phyloP scores from a whole-genome alignment of 2,329 filamentous ascomycete genomes.

The Cladobotryum mycophilum region DNA sequence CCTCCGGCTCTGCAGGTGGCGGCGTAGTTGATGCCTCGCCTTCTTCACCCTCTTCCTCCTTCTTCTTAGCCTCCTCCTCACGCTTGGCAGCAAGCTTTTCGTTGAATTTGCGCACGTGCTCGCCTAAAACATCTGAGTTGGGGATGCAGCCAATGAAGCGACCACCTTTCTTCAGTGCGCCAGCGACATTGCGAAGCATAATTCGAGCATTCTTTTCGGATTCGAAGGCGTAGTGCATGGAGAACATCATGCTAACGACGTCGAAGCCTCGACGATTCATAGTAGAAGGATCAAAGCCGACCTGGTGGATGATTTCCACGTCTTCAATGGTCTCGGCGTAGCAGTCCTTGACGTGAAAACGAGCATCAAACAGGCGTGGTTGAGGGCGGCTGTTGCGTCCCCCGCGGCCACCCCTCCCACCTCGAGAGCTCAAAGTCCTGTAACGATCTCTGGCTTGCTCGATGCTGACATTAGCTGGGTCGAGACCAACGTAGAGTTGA shows the following conservation, averaged over 20 bases:
- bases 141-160: slow-evolving; percentile 93
- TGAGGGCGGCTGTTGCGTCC: slow-evolving; percentile 42
- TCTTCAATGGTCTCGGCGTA: slow-evolving; percentile 80
- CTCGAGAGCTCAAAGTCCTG: slow-evolving; percentile 59
- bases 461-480: slow-evolving; percentile 88
- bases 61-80: slow-evolving; percentile 26
- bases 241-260: slow-evolving; percentile 98
- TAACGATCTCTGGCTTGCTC: slow-evolving; percentile 85
- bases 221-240: slow-evolving; percentile 98
- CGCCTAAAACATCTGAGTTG: slow-evolving; percentile 87
- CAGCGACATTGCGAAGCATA: slow-evolving; percentile 91
- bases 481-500: slow-evolving; percentile 88
- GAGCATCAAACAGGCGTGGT: slow-evolving; percentile 67
- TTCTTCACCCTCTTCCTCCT: slow-evolving; percentile 24
- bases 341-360: slow-evolving; percentile 89
- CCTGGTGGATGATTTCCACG: slow-evolving; percentile 72
- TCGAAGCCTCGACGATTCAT: slow-evolving; percentile 79
- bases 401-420: slow-evolving; percentile 49
- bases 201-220: slow-evolving; percentile 80
- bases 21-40: slow-evolving; percentile 20
- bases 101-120: slow-evolving; percentile 72
- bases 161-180: slow-evolving; percentile 85
- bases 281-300: slow-evolving; percentile 77
- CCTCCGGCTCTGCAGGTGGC: slow-evolving; percentile 27
- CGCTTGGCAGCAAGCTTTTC: slow-evolving; percentile 38